Evolutionary conservation across 2,329 filamentous ascomycete genomes (phyloP), one percentile per base, ranked within the genome.

Genomic region (Botrytis porri): DNA sequence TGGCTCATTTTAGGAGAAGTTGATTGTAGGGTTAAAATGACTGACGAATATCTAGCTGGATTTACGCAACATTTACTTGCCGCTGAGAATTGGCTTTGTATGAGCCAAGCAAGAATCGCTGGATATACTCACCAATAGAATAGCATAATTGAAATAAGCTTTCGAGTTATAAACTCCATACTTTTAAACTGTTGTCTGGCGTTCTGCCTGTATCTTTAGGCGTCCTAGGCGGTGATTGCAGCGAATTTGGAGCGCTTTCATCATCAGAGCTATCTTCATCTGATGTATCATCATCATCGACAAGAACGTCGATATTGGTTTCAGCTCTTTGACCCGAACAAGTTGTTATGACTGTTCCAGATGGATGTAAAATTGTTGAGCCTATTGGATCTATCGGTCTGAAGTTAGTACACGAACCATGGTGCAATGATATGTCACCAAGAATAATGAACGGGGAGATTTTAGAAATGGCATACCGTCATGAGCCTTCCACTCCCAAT

Each of bases 171-270:
- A 85, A 79, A 69, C 80, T 83, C 85, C 85, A 86, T 74, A 86
- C 79, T 77, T 84, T 85, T 37, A 86, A 78, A 70, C 81, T 84
- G 64, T 84, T 86, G 76, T 85, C 84, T 73, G 73, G 74, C 8
- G n/a, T 59, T 70, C 57, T 74, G n/a, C 35, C 25, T 43, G 25
- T 32, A 45, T n/a, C 35, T 51, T 59, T 61, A 41, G 61, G 45
- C 66, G 14, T 35, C 43, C 41, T 29, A 71, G 70, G 37, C 20
- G 59, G 32, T 59, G 65, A 41, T 67, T 62, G n/a, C 16, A 7
- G n/a, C 32, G 48, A 67, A 18, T 69, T 29, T 25, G 37, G 41
- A 41, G 45, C 32, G 29, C 69, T 67, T 64, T 63, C 69, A 57
- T 71, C 64, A 32, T 69, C 61, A 2, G 70, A 69, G 51, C 71